Percentiles rank a stretch among this genome's conserved stretches.
phyloP scores from a whole-genome alignment of 306 rosid species.

The Castanospermum australe region DNA sequence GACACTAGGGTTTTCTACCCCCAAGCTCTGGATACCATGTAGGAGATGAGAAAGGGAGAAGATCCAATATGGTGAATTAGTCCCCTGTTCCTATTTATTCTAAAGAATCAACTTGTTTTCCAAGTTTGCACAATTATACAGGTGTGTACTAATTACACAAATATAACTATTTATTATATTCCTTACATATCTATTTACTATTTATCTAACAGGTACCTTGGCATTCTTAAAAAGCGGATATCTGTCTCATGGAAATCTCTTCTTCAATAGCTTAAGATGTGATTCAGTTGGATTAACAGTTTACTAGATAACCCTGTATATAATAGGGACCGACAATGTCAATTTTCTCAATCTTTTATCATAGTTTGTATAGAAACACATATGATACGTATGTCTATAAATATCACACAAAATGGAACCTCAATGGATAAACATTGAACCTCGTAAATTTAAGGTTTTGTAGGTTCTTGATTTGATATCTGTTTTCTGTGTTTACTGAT shows the following conservation, averaged over 20 bases:
- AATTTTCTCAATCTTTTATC: conserved; percentile 4
- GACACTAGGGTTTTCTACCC: too few species aligned
- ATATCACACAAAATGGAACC: conserved; percentile 12
- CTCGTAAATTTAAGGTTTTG: conserved; percentile 5
- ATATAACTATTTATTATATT: too few species aligned
- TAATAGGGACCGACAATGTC: neutral
- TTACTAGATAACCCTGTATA: neutral
- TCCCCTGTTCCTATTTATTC: too few species aligned
- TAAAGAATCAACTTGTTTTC: too few species aligned
- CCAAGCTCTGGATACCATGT: too few species aligned
- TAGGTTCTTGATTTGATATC: neutral
- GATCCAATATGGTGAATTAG: too few species aligned
- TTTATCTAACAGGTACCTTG: too few species aligned
- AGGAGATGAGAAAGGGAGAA: too few species aligned
- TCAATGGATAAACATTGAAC: conserved; percentile 16
- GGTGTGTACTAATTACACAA: too few species aligned
- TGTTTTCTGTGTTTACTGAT: neutral
- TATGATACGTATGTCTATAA: neutral
- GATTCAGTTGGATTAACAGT: conserved; percentile 11
- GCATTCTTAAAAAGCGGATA: neutral
- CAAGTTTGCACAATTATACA: too few species aligned
- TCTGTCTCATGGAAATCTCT: conserved; percentile 19
- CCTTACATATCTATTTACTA: too few species aligned
- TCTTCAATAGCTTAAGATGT: too few species aligned
- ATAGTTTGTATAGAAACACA: neutral